A percentile compares a stretch with the other conserved stretches of the same genome.
phyloP scores from a whole-genome alignment of 23 red algal genomes.

The Gracilariopsis chorda region DNA sequence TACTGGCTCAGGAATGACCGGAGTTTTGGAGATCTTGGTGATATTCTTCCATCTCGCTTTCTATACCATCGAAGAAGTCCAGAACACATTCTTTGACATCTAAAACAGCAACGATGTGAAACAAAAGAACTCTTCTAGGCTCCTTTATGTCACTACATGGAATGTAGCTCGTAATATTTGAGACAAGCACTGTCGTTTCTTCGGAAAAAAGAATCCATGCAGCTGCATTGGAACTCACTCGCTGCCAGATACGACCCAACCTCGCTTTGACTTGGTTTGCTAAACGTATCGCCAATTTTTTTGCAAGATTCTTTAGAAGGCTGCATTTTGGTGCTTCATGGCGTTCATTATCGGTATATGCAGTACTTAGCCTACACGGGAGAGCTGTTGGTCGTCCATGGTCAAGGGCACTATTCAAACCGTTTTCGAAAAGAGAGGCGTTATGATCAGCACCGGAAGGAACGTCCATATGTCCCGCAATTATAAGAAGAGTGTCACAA shows the following conservation, averaged over 20 bases:
- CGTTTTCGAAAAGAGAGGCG: background rate
- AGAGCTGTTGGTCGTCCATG: background rate
- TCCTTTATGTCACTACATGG: too few relatives aligned
- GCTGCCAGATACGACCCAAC: background rate
- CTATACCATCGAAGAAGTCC: background rate
- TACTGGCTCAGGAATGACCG: background rate
- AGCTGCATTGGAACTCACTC: background rate
- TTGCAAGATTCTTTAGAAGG: background rate
- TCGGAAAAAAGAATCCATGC: background rate
- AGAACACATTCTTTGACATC: conserved; percentile 4
- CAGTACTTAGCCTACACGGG: background rate
- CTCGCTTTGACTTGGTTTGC: background rate
- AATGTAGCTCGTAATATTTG: too few relatives aligned
- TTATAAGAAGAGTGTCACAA: background rate
- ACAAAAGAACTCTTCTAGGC: background rate
- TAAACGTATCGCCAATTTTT: too few relatives aligned
- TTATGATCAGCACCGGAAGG: background rate
- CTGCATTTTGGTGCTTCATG: background rate
- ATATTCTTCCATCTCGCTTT: background rate
- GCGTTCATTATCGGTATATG: background rate
- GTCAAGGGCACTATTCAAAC: background rate
- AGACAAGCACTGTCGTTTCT: background rate
- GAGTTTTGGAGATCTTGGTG: background rate
- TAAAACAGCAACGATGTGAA: background rate
- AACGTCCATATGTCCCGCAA: background rate